Evolutionary conservation across 106 monocot genomes (phyloP), one percentile per base, ranked within the genome.

Genomic region (Dioscorea alata): DNA sequence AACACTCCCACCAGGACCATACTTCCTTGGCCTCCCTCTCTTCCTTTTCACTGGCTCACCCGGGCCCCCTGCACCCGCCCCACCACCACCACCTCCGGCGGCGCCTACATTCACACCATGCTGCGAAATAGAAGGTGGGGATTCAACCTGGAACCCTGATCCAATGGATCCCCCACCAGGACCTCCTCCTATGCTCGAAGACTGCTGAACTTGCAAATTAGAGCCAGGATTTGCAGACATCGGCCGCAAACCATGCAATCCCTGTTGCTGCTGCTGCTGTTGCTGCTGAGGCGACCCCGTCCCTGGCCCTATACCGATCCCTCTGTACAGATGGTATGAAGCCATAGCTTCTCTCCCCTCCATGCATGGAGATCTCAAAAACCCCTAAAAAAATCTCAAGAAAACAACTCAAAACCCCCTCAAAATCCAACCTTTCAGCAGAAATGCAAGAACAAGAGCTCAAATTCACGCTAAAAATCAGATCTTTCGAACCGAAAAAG

Each of bases 21-120:
- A 69, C 33, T 69, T 69, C 57, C 69, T 33, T 4, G 69, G 69
- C 33, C 69, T 57, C 18, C 69, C 69, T 19, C 69, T 32, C 66
- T 66, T 66, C 69, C 23, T 69, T 57, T 58, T 69, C 64, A 33
- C 25, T 8, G 13, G 23, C 69, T 61, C 61, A 3, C 2, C 34
- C 56, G 19, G 9, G 32, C 5, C 32, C 1, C 18, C 32, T 3
- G 13, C 14, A n/a, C 49, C 66, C 13, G 10, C 22, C 12, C 65
- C 65, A 12, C 33, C 65, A 19, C 18, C 65, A 49, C 4, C 19
- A 20, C 35, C 48, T 34, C 10, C 65, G 42, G 9, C 42, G 10
- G 42, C 42, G 42, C 42, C 42, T 10, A 42, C 42, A 42, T 42
- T 42, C 42, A 31, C 2, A 13, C 33, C n/a, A 19, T 19, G 23